Conservation (phyloP, 2,329 filamentous ascomycete genomes). For the Claviceps sp. region DNA sequence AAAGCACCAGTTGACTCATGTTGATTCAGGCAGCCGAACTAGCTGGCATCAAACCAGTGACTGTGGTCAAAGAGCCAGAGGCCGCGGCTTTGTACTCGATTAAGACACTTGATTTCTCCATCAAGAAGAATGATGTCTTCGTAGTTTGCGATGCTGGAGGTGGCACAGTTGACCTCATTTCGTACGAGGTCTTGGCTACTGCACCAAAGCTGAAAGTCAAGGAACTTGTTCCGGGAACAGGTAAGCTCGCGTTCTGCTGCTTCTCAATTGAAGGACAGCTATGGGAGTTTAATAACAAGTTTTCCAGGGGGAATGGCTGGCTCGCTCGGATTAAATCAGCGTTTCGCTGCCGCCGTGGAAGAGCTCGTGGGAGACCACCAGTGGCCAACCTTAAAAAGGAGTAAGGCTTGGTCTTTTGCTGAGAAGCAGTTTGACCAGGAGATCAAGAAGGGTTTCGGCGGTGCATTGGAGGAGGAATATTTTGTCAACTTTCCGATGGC, state of each 20-base stretch:
- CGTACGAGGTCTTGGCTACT: slow-evolving; percentile 29
- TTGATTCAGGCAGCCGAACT: slow-evolving; percentile 20
- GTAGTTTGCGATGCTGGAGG: slow-evolving; percentile 41
- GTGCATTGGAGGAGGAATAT: slow-evolving; percentile 6
- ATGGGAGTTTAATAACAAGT: not conserved
- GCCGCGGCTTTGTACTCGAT: slow-evolving; percentile 37
- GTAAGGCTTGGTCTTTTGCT: slow-evolving; percentile 5
- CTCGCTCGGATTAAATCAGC: slow-evolving; percentile 12
- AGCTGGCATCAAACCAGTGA: slow-evolving; percentile 27
- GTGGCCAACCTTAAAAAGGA: slow-evolving; percentile 5
- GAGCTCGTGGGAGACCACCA: slow-evolving; percentile 8
- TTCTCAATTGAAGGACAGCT: too few relatives aligned
- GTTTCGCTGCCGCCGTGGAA: slow-evolving; percentile 9
- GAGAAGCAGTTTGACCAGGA: slow-evolving; percentile 10
- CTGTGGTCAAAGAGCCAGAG: slow-evolving; percentile 37
- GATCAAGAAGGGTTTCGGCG: slow-evolving; percentile 11
- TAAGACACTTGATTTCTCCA: slow-evolving; percentile 26
- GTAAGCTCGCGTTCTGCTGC: not conserved
- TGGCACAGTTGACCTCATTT: slow-evolving; percentile 41
- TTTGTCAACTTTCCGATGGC: slow-evolving; percentile 11
- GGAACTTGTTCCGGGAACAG: slow-evolving; percentile 14
- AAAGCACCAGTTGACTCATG: not conserved
- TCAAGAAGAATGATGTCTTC: slow-evolving; percentile 32
- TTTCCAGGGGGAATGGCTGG: slow-evolving; percentile 12
- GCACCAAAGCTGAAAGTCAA: slow-evolving; percentile 10